Evolutionary conservation across 2,329 filamentous ascomycete species (phyloP).

Genomic region (Alternaria conjuncta): DNA sequence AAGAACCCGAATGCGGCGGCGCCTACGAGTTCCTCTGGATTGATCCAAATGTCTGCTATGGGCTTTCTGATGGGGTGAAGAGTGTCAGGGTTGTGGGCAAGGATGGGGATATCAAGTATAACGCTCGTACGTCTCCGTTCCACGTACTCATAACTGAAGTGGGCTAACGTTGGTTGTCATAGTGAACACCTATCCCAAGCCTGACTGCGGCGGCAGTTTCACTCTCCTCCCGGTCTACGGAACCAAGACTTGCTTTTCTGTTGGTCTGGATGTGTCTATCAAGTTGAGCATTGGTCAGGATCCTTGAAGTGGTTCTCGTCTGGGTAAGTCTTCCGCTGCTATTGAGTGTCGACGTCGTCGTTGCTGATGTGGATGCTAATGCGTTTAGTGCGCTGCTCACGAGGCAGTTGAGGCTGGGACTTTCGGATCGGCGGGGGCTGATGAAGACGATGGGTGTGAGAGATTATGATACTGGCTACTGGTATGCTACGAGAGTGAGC

Average conservation of each 20-base stretch:
- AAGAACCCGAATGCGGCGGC: neutral
- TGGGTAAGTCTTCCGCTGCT: neutral
- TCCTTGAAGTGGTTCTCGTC: neutral
- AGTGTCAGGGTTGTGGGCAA: neutral
- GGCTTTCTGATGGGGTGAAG: neutral
- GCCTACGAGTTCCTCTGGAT: neutral
- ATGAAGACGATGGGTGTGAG: neutral
- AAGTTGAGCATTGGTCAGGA: neutral
- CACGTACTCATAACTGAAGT: too few species aligned
- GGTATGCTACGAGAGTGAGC: accelerated
- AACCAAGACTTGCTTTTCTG: neutral
- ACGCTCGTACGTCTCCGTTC: neutral
- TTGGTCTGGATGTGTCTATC: neutral
- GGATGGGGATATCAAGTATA: neutral
- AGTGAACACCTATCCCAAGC: neutral
- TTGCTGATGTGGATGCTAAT: neutral
- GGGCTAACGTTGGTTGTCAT: too few species aligned
- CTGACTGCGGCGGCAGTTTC: neutral
- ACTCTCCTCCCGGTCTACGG: neutral
- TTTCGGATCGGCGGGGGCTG: accelerated
- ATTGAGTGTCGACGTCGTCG: neutral
- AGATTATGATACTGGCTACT: neutral
- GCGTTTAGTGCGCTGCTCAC: neutral
- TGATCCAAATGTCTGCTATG: neutral
- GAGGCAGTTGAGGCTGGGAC: accelerated